A percentile compares a stretch with the other conserved stretches of the same genome.
Evolutionary conservation across 2,329 filamentous ascomycete genomes (phyloP).

Genomic region (Aspergillus persii): DNA sequence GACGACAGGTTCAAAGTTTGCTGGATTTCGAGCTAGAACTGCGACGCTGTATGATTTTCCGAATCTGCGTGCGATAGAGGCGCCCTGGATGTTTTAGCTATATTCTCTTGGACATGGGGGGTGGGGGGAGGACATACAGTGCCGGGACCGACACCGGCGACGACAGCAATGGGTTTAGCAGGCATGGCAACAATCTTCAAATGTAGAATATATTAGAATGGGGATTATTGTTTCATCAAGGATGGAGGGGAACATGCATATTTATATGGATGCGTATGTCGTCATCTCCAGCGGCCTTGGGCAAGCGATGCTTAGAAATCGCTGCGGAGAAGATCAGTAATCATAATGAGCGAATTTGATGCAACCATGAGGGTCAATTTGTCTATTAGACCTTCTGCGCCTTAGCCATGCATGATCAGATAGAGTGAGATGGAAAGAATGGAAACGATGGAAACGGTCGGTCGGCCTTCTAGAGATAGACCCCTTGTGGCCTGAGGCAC

Average conservation of each 20-base stretch:
- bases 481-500: background rate
- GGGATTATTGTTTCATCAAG: background rate
- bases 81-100: slow-evolving; percentile 41
- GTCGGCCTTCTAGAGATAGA: background rate
- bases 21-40: slow-evolving; percentile 57
- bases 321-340: slow-evolving; percentile 2
- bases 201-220: background rate
- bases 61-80: slow-evolving; percentile 60
- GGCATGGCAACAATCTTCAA: slow-evolving; percentile 23
- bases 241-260: background rate
- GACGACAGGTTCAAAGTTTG: slow-evolving; percentile 55
- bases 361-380: background rate
- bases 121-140: slow-evolving; percentile 30
- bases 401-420: background rate
- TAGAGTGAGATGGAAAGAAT: background rate
- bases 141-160: slow-evolving; percentile 49
- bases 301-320: slow-evolving; percentile 19
- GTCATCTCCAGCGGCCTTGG: slow-evolving; percentile 14
- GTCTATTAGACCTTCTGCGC: background rate
- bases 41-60: slow-evolving; percentile 58
- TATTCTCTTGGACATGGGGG: background rate
- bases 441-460: background rate
- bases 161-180: slow-evolving; percentile 44
- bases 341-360: background rate
- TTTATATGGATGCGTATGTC: slow-evolving; percentile 8